Percentiles rank a stretch among this genome's conserved stretches.
Evolutionary conservation across 371 early-diverging fungal genomes (phyloP).

Genomic region (Circinella umbellata): DNA sequence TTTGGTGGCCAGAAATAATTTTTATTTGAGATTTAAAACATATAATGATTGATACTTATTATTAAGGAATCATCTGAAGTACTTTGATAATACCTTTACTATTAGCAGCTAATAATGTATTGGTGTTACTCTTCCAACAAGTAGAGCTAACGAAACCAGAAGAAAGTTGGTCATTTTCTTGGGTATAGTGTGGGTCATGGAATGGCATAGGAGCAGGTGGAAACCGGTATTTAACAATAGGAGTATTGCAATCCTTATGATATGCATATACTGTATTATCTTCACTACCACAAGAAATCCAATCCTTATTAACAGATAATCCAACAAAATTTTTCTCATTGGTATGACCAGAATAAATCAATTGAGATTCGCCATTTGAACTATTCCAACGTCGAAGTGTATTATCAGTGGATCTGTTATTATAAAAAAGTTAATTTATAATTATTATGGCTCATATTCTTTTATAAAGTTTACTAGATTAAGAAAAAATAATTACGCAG

Average conservation of each 20-base stretch:
- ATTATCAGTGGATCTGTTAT: constrained; percentile 80
- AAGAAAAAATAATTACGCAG: constrained; percentile 55
- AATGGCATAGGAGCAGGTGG: constrained; percentile 50
- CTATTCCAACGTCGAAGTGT: constrained; percentile 86
- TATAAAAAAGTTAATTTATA: background rate
- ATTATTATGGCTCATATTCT: too few relatives aligned
- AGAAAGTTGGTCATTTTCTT: constrained; percentile 73
- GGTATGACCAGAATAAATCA: constrained; percentile 81
- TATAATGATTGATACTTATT: background rate
- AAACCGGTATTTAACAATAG: constrained; percentile 77
- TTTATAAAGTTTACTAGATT: too few relatives aligned
- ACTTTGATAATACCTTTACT: constrained; percentile 89
- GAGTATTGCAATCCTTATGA: constrained; percentile 69
- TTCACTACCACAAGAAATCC: constrained; percentile 93
- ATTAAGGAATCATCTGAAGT: constrained; percentile 51
- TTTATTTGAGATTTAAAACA: background rate
- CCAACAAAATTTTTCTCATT: constrained; percentile 98
- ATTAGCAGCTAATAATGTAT: constrained; percentile 84
- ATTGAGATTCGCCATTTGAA: constrained; percentile 51
- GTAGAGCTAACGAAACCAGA: constrained; percentile 87
- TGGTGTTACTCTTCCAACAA: constrained; percentile 84
- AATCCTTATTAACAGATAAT: constrained; percentile 72
- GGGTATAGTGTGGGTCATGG: constrained; percentile 4
- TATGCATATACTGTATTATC: constrained; percentile 87
- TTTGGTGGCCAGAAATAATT: background rate